Conservation (phyloP, 2,329 filamentous ascomycete genomes). For the Cryphonectria nitschkei region DNA sequence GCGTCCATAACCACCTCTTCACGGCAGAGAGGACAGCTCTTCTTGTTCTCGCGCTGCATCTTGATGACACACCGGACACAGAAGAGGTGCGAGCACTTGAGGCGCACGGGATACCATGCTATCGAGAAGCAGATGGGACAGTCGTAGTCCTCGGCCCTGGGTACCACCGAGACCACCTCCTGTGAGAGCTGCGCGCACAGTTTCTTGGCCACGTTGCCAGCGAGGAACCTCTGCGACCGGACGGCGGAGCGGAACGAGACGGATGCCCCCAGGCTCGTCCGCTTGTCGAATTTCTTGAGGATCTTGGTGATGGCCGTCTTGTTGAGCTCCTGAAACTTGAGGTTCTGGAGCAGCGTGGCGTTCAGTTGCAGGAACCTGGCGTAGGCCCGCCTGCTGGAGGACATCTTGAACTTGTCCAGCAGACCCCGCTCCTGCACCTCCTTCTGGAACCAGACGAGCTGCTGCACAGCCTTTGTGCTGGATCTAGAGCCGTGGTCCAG, state of each 20-base stretch:
- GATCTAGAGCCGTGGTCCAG: slow-evolving; percentile 68
- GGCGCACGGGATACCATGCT: slow-evolving; percentile 78
- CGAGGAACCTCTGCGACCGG: slow-evolving; percentile 62
- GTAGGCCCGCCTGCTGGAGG: slow-evolving; percentile 67
- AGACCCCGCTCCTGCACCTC: slow-evolving; percentile 65
- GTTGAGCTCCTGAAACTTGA: slow-evolving; percentile 86
- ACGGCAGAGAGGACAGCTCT: slow-evolving; percentile 76
- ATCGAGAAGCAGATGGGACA: slow-evolving; percentile 82
- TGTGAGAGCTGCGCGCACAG: slow-evolving; percentile 75
- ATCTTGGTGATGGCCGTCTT: slow-evolving; percentile 79
- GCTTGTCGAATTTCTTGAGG: slow-evolving; percentile 89
- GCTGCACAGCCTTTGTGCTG: slow-evolving; percentile 66
- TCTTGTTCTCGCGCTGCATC: slow-evolving; percentile 71
- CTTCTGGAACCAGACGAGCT: slow-evolving; percentile 73
- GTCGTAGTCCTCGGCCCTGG: slow-evolving; percentile 81
- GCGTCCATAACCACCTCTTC: slow-evolving; percentile 72
- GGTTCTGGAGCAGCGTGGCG: slow-evolving; percentile 72
- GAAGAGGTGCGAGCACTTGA: slow-evolving; percentile 76
- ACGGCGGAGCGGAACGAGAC: slow-evolving; percentile 64
- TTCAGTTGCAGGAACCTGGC: slow-evolving; percentile 75
- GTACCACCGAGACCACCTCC: slow-evolving; percentile 73
- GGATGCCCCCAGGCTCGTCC: slow-evolving; percentile 73
- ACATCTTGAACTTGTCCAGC: slow-evolving; percentile 65
- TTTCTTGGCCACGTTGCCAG: slow-evolving; percentile 71
- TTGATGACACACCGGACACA: slow-evolving; percentile 84